These are phyloP conservation scores for Imleria badia DNA, from an alignment of 768 basidiomycete genomes.

Conservation along the genomic window DNA sequence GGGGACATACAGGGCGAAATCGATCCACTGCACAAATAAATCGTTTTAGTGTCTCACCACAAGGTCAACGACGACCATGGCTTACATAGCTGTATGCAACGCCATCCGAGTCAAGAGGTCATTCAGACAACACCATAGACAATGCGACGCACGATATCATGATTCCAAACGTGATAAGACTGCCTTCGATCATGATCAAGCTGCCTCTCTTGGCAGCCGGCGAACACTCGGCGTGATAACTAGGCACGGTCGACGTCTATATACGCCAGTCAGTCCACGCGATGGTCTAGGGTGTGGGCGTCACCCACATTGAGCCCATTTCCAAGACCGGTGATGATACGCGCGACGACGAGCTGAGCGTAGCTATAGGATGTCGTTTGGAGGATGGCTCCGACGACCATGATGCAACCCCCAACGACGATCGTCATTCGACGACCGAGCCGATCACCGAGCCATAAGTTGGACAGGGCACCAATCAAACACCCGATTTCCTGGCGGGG, in stretches of 20 bases:
- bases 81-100: constrained; percentile 23
- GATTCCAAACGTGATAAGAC: constrained; percentile 61
- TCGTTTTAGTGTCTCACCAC: constrained; percentile 6
- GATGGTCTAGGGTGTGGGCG: background rate
- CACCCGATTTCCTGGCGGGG: constrained; percentile 58
- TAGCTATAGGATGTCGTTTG: constrained; percentile 58
- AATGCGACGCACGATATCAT: constrained; percentile 52
- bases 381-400: constrained; percentile 62
- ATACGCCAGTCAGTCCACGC: background rate
- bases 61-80: background rate
- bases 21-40: constrained; percentile 49
- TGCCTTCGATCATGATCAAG: constrained; percentile 65
- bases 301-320: constrained; percentile 57
- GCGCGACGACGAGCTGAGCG: constrained; percentile 60
- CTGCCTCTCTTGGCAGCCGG: constrained; percentile 57
- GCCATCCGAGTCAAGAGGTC: background rate
- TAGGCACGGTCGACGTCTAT: constrained; percentile 64
- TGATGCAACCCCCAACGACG: constrained; percentile 54
- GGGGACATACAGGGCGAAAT: constrained; percentile 53
- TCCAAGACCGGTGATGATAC: constrained; percentile 61
- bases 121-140: background rate
- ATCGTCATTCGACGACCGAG: constrained; percentile 62
- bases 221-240: constrained; percentile 67
- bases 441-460: constrained; percentile 58
- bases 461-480: constrained; percentile 60